Base-by-base conservation (phyloP, 257 asterid genomes). In the Fraxinus excelsior region DNA sequence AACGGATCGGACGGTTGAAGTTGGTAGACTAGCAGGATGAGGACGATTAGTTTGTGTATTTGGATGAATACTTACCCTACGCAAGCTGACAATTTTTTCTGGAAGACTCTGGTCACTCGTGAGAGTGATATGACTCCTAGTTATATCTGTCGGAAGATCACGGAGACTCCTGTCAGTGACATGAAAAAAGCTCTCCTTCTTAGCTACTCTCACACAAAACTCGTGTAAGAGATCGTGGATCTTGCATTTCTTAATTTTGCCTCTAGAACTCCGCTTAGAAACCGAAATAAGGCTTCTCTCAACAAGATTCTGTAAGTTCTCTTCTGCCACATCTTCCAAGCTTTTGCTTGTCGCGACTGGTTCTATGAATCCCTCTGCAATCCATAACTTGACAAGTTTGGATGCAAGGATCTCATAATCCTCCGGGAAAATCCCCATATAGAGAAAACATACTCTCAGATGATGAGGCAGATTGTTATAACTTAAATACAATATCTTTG, bases 371-470 rank as follows among this genome's bases (percentile, higher is more conserved):
- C 34, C 74, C 29, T 74, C 79, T 4, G 67, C 83, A 26, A 10
- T n/a, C 79, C 82, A 79, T 19, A 79, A 13, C 7, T 38, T n/a
- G n/a, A 74, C 28, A 38, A 79, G 34, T 26, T 58, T 74, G 19
- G 29, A 26, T 5, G 9, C 66, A 3, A 5, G 29, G 64, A 80
- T 68, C 0, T 35, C 53, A 2, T 31, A 3, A 21, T 69, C 76
- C 26, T 40, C 23, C 2, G 53, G 44, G 5, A 80, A 80, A 34
- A 71, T 75, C 29, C 72, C 79, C 14, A 74, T 68, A 44, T 80
- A 80, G 6, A 80, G 79, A 21, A 80, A 42, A 49, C 83, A 80
- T 0, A 10, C 14, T 21, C 29, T 56, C n/a, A 79, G 38, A 44
- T 1, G 10, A 44, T 74, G 62, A 12, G 79, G 79, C 12, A 80